Percentiles rank a stretch among this genome's conserved stretches.
phyloP scores from a whole-genome alignment of 345 rosid genomes.

The Eucalyptus curtisii region DNA sequence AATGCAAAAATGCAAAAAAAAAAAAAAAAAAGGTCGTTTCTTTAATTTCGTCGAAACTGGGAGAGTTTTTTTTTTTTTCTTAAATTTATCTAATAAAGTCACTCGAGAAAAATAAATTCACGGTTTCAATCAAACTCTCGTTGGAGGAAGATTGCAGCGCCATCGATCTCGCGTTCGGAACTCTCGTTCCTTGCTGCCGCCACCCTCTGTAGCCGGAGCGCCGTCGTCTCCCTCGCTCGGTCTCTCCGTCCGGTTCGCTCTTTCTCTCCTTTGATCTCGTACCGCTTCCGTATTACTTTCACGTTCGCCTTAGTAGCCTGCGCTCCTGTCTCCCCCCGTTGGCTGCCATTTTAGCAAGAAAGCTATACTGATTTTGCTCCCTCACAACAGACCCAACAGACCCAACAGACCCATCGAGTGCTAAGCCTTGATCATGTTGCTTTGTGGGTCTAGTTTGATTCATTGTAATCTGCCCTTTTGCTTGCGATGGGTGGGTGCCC shows the following conservation, averaged over 20 bases:
- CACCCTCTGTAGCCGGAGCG: background rate
- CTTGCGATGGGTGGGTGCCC: background rate
- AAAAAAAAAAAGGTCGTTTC: background rate
- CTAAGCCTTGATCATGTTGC: background rate
- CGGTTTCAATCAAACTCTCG: background rate
- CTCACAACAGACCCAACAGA: background rate
- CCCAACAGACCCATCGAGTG: background rate
- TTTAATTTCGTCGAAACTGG: background rate
- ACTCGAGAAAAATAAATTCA: no score
- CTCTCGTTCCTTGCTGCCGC: background rate
- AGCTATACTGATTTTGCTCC: background rate
- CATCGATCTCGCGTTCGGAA: background rate
- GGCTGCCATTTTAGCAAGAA: background rate
- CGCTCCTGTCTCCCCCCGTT: fast-evolving
- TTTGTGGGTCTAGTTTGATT: background rate
- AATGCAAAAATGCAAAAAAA: background rate
- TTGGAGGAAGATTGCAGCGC: background rate
- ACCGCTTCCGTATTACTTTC: background rate
- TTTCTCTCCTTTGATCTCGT: background rate
- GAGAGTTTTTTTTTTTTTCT: background rate
- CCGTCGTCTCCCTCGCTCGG: background rate
- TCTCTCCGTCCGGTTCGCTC: background rate
- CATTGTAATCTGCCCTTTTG: background rate
- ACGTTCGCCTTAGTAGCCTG: background rate
- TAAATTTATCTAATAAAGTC: background rate